Conservation (phyloP, 2,329 filamentous ascomycete genomes). For the Phialophora verrucosa region DNA sequence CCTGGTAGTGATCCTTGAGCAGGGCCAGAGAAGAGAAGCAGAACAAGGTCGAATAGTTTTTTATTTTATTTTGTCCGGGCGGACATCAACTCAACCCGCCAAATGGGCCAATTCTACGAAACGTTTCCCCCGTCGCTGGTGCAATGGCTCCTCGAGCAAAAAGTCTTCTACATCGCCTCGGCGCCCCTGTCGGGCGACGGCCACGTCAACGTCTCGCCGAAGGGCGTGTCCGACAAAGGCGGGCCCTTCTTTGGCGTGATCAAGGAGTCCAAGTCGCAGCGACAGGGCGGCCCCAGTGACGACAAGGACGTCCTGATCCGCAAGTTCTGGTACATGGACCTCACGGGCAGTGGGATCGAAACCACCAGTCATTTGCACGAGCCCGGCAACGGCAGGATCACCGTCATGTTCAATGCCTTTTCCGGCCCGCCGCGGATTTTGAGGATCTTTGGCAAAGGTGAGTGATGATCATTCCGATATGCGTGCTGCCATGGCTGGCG, state of each 20-base stretch:
- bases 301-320: constrained; percentile 28
- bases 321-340: constrained; percentile 40
- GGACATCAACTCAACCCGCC: neutral
- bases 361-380: constrained; percentile 78
- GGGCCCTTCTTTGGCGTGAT: constrained; percentile 51
- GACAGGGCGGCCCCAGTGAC: neutral
- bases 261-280: constrained; percentile 22
- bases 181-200: constrained; percentile 66
- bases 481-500: neutral
- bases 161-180: constrained; percentile 76
- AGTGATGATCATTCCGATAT: neutral
- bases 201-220: constrained; percentile 79
- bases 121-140: constrained; percentile 62
- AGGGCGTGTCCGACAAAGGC: constrained; percentile 74
- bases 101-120: constrained; percentile 66
- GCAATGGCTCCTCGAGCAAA: constrained; percentile 69
- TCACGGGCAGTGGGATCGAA: constrained; percentile 74
- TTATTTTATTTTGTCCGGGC: too few relatives aligned
- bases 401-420: constrained; percentile 75
- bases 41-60: neutral
- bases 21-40: neutral
- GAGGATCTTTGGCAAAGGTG: constrained; percentile 46
- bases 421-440: constrained; percentile 65
- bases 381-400: constrained; percentile 68
- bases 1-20: neutral